Evolutionary conservation across 306 rosid species (phyloP), one percentile per base, ranked within the genome.

Genomic region (Rubus parviflorus): DNA sequence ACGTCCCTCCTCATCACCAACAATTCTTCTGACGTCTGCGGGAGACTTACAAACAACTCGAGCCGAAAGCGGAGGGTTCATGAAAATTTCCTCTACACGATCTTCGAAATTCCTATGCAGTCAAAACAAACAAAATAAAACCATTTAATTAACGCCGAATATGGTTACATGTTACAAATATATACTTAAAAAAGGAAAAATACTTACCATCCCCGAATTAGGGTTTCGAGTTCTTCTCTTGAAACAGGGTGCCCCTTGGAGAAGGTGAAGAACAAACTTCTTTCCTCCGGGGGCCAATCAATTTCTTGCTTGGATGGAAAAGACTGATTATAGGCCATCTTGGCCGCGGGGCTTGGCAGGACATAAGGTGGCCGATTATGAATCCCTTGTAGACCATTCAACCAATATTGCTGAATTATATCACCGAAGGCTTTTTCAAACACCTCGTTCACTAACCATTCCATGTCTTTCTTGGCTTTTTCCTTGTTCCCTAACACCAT

Each of bases 181-280:
- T 1, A 4, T 61, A 3, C 9, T 51, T 56, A 9, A 41, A 25
- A 37, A 47, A 51, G 0, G 4, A 14, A 16, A 30, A 30, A 15
- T 4, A 11, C 42, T 61, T 35, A 30, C 68, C 42, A 62, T 4
- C 9, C 1, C 10, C 64, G 64, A 58, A 58, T 58, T 58, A 63
- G 45, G 35, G 43, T 8, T 53, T 14, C 0, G 70, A 79, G 82
- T 71, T 79, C 78, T 6, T 30, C 30, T 14, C 25, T 8, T 8
- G 68, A 52, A 52, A 73, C 53, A 63, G 57, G 69, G 15, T 42
- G 58, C 1, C 60, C 74, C 7, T 13, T 53, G 6, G 68, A 65
- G 74, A 73, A 79, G 25, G 83, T 73, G 48, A 43, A 2, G 60
- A 51, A 63, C 67, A 73, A 53, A 73, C 74, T 64, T 64, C 42